A percentile compares a stretch with the other conserved stretches of the same genome.
Conservation (phyloP, 345 rosid species). For the Hevea brasiliensis region DNA sequence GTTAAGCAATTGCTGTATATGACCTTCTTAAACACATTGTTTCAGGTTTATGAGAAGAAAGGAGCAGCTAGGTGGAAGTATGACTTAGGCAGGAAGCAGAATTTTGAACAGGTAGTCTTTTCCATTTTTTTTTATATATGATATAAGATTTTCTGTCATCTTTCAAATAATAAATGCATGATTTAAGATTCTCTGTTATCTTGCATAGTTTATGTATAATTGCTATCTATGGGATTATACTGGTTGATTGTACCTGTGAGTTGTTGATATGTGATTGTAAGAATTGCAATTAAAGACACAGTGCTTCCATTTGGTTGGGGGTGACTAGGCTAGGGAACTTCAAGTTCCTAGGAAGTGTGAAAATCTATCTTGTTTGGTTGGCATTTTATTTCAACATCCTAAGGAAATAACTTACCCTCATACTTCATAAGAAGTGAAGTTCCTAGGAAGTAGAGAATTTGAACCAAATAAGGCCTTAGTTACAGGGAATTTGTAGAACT, state of each 20-base stretch:
- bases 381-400: no score
- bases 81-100: conserved; percentile 77
- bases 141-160: no score
- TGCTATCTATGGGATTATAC: not conserved
- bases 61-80: conserved; percentile 79
- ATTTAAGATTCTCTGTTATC: not conserved
- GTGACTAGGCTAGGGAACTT: no score
- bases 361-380: no score
- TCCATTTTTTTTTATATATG: not conserved
- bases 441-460: no score
- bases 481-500: no score
- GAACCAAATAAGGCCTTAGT: no score
- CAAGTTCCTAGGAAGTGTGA: no score
- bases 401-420: no score
- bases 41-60: conserved; percentile 81
- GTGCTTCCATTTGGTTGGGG: no score
- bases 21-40: conserved; percentile 9
- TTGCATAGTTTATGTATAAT: not conserved
- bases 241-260: not conserved
- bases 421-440: no score
- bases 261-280: not conserved
- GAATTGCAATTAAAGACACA: not conserved
- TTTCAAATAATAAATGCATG: not conserved
- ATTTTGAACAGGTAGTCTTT: conserved; percentile 71
- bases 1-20: not conserved